Base-by-base conservation (phyloP, 2,329 filamentous ascomycete genomes). In the Diaporthe vexans region DNA sequence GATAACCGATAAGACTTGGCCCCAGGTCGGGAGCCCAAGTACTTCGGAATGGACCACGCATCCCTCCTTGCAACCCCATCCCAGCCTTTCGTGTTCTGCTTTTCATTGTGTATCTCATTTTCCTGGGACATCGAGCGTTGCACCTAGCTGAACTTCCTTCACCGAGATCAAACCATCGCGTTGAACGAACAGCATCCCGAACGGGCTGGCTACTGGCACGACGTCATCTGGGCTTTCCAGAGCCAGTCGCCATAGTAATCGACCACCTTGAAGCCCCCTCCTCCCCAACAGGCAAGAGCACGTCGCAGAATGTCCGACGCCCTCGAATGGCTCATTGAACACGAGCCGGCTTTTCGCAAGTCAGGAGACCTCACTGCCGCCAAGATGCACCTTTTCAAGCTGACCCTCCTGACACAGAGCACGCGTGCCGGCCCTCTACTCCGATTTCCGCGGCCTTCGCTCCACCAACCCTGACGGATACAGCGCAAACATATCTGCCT, bases 251-350 rank as follows among this genome's bases (percentile, higher is more conserved):
- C 48, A 21, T 21, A 33, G 52, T 24, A 63, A 52, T 91, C 91
- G 26, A 52, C 29, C 29, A 89, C 86, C 78, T 84, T 88, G 75
- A 95, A 85, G 17, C 85, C 11, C 61, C 29, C 54, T 21, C 37
- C 37, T 40, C 37, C 37, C 37, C 3, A 33, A 33, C 24, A 59
- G 72, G 54, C 72, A 51, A 52, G 37, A 48, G 63, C 26, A 26
- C 61, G 37, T 37, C 56, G 17, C 74, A 73, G 71, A 26, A 76
- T 76, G 75, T 72, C 73, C 48, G 71, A 73, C 29, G 70, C 73
- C n/a, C 46, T 76, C 13, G 79, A 80, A 11, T 81, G 79, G 63
- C 79, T 81, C 71, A 78, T 81, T 37, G 78, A 81, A 57, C 75
- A 80, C 75, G 80, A 81, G 74, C 79, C 78, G 13, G 73, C 76